Evolutionary conservation across 1,284 basidiomycete genomes (phyloP), one percentile per base, ranked within the genome.

Genomic region (Schizopora paradoxa): DNA sequence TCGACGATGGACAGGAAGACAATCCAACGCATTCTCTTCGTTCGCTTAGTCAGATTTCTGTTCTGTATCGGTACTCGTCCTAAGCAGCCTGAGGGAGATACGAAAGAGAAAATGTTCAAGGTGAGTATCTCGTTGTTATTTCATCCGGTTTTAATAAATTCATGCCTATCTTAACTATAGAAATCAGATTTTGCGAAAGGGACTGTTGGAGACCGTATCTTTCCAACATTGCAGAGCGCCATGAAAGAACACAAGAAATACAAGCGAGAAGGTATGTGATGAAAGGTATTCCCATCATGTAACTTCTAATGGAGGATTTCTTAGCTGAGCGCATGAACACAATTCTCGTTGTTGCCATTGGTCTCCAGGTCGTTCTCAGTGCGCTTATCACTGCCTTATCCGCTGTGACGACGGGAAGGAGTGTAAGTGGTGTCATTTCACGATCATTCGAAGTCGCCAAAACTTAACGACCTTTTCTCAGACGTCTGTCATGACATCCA

Each of bases 331-430:
- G 18, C 26, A 37, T 25, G 16, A n/a, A 29, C 6, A 25, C 23
- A 40, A 6, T 11, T 21, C 28, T 25, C 16, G 19, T 5, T 27
- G 49, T 64, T 10, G 74, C 74, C 2, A 74, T 76, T 33, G 74
- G 68, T 29, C 35, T 79, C 16, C 82, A 72, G 51, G 76, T 86
- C 5, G 43, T 82, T 0, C 62, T 86, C 11, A 83, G 82, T 2
- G 75, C 83, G 10, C 63, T 86, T 34, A 85, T 80, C 7, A 86
- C 83, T 0, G 82, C 73, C 0, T 54, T 86, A 5, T 74, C 81
- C 2, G 80, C 79, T 5, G 73, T 49, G 55, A 70, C 46, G 48
- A 62, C 36, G 58, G 72, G 51, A 58, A 54, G 51, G 62, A 69
- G 63, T 67, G 60, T 60, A 39, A 35, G 58, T 48, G 6, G n/a